Evolutionary conservation across 768 basidiomycete genomes (phyloP).

Genomic region (Termitomyces sp.): DNA sequence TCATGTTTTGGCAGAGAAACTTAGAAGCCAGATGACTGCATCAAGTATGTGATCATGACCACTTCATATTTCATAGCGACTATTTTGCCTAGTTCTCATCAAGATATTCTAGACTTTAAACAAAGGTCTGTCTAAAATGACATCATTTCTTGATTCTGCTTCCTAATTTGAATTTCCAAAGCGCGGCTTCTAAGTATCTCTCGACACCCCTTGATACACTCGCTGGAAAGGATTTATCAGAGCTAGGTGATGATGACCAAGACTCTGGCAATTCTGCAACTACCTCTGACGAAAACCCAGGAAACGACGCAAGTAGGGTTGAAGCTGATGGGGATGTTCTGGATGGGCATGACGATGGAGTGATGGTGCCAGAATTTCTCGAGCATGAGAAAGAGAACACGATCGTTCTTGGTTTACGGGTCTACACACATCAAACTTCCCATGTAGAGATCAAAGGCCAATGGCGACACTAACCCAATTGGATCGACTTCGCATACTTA

Average conservation of each 20-base stretch:
- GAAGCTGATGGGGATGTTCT: neutral
- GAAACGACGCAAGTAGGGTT: neutral
- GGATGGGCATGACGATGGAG: neutral
- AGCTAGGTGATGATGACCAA: conserved; percentile 13
- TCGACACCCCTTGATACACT: conserved; percentile 16
- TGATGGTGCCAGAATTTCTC: neutral
- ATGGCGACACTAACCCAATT: neutral
- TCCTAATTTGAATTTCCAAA: neutral
- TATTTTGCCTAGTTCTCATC: neutral
- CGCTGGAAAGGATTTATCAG: conserved; percentile 18
- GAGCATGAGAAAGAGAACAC: neutral
- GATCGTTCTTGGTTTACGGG: conserved; percentile 1
- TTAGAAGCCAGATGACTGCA: conserved; percentile 14
- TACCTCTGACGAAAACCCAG: neutral
- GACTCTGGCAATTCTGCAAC: neutral
- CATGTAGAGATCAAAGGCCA: conserved; percentile 3
- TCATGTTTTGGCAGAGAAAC: conserved; percentile 11
- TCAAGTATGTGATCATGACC: conserved; percentile 13
- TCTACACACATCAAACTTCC: conserved; percentile 1
- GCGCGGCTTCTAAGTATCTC: conserved; percentile 7
- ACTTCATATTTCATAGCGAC: neutral
- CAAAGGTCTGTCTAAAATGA: conserved; percentile 2
- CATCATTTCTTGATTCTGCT: neutral
- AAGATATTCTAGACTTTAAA: conserved; percentile 9
- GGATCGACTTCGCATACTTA: too few relatives aligned